A percentile compares a stretch with the other conserved stretches of the same genome.
Evolutionary conservation across 768 basidiomycete species (phyloP).

Genomic region (Cystobasidium tubakii): DNA sequence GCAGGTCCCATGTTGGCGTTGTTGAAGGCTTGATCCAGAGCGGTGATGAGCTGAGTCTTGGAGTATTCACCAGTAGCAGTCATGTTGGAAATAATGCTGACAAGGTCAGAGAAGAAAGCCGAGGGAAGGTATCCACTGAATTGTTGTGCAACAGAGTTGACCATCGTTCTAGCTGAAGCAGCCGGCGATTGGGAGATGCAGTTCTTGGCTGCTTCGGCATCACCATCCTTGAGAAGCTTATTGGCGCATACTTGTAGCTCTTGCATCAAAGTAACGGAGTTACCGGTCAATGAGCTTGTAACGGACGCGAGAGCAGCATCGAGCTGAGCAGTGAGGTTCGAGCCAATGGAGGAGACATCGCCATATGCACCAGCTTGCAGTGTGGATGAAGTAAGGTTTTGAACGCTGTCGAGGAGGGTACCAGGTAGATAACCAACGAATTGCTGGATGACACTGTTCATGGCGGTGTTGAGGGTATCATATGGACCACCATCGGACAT

Average conservation of each 20-base stretch:
- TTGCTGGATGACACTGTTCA: conserved; percentile 41
- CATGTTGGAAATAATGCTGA: conserved; percentile 29
- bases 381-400: conserved; percentile 42
- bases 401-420: conserved; percentile 38
- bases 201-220: conserved; percentile 41
- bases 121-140: conserved; percentile 43
- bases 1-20: conserved; percentile 43
- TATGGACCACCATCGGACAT: conserved; percentile 38
- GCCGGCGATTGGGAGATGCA: conserved; percentile 39
- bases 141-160: conserved; percentile 24
- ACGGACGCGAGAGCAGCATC: conserved; percentile 39
- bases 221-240: conserved; percentile 41
- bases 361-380: conserved; percentile 31
- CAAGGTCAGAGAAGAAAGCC: conserved; percentile 44
- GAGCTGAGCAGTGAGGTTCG: conserved; percentile 28
- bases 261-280: conserved; percentile 43
- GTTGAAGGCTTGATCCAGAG: conserved; percentile 43
- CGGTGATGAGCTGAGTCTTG: conserved; percentile 36
- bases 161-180: conserved; percentile 23
- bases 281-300: conserved; percentile 39
- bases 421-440: conserved; percentile 44
- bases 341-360: conserved; percentile 26
- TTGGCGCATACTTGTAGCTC: conserved; percentile 41
- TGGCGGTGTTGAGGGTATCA: conserved; percentile 41
- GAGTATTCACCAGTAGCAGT: conserved; percentile 36